Conservation (phyloP, 2,329 filamentous ascomycete genomes). For the Penicillium glabrum region DNA sequence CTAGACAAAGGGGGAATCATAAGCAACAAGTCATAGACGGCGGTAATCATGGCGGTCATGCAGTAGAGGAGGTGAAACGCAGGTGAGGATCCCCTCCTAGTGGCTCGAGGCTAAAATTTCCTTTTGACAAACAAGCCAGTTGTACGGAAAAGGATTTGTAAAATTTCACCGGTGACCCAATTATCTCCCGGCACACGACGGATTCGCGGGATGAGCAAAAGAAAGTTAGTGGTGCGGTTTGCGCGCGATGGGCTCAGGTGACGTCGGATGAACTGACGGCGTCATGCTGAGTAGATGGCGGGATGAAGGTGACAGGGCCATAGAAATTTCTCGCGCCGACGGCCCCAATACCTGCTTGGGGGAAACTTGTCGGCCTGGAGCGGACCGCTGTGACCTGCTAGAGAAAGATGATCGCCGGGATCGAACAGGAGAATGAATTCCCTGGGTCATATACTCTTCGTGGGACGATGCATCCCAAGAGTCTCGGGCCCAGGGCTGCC, state of each 20-base stretch:
- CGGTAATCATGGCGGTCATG: background rate
- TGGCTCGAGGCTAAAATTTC: background rate
- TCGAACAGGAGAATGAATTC: conserved; percentile 11
- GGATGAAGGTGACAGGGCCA: conserved; percentile 22
- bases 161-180: background rate
- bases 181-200: background rate
- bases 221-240: conserved; percentile 9
- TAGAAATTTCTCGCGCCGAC: conserved; percentile 19
- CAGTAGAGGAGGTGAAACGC: background rate
- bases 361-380: conserved; percentile 6
- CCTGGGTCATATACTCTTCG: background rate
- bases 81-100: background rate
- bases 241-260: conserved; percentile 11
- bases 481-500: background rate
- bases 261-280: conserved; percentile 14
- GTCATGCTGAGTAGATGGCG: conserved; percentile 27
- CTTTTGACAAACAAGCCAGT: background rate
- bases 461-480: conserved; percentile 13
- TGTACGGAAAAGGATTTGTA: background rate
- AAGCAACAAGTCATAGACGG: background rate
- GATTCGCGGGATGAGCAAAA: background rate
- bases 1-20: background rate
- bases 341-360: conserved; percentile 13
- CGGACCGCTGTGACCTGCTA: conserved; percentile 7
- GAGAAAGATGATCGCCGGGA: conserved; percentile 26